Evolutionary conservation across 2,329 filamentous ascomycete genomes (phyloP), one percentile per base, ranked within the genome.

Genomic region (Aspergillus fructus): DNA sequence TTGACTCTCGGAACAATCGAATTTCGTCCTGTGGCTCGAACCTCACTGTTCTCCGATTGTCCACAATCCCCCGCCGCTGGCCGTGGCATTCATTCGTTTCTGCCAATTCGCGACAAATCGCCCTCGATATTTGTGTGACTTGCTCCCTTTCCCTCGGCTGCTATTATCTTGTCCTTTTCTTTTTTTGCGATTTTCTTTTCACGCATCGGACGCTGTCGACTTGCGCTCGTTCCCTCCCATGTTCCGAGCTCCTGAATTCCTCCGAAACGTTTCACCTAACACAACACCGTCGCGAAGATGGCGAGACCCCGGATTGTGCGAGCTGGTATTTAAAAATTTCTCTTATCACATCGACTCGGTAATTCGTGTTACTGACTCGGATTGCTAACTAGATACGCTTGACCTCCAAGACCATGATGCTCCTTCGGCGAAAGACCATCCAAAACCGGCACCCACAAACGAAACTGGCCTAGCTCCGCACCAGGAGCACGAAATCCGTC

Each of bases 331-430:
- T 13, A 23, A 5, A n/a, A n/a, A 6, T 6, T 41, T 56, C 11
- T 11, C 9, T 6, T 34, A 11, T 3, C 5, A 12, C n/a, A 19
- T n/a, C 6, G 8, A 4, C 13, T 21, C 15, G 23, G 48, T n/a
- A 42, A 30, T 42, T 23, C 21, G 41, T 6, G 23, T 50, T 41
- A 13, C 49, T 58, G 49, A 58, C 49, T 49, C 4, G 27, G 30
- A 24, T 33, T 27, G 30, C 48, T 30, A 19, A 13, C 27, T 33
- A 96, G 93, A 97, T 80, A 96, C 93, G 62, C 89, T 97, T 77
- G 94, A 97, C 78, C 86, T 97, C 52, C 94, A 97, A 83, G 86
- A 91, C 76, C 89, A 87, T 70, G 81, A 88, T 69, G 82, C 89
- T 58, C 91, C 92, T 34, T 94, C 93, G 46, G 91, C 93, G 40